These are phyloP conservation scores for Acanthamoeba sp. DNA, from an alignment of 208 protist genomes.

Conservation along the genomic window DNA sequence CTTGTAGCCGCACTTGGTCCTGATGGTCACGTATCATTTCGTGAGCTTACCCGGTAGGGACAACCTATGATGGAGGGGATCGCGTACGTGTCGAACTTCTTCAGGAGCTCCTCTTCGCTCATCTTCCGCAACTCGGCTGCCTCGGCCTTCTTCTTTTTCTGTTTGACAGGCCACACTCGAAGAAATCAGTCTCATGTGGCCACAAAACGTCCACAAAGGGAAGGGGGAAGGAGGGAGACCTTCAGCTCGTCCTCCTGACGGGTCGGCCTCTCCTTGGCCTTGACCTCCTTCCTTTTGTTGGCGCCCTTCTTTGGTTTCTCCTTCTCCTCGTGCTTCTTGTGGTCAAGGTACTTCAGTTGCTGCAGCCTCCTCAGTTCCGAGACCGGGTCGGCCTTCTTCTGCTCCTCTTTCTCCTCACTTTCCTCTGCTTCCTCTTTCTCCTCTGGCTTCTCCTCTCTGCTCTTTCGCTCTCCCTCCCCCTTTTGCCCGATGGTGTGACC, in stretches of 20 bases:
- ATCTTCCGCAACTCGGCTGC: slow-evolving; percentile 20
- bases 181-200: not conserved
- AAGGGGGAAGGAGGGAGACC: not conserved
- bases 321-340: slow-evolving; percentile 37
- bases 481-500: not conserved
- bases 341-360: not conserved
- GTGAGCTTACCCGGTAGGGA: not conserved
- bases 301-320: not conserved
- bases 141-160: slow-evolving; percentile 74
- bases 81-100: slow-evolving; percentile 31
- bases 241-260: slow-evolving; percentile 31
- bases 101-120: slow-evolving; percentile 68
- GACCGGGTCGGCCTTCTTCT: not conserved
- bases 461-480: not conserved
- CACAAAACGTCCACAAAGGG: not conserved
- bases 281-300: not conserved
- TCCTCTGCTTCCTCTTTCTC: not conserved
- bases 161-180: not conserved
- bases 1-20: slow-evolving; percentile 50
- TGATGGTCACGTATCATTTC: not conserved
- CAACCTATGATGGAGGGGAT: not conserved
- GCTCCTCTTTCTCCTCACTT: not conserved
- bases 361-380: not conserved
- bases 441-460: not conserved
- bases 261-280: not conserved